Base-by-base conservation (phyloP, 2,329 filamentous ascomycete genomes). In the Neonectria faginata region DNA sequence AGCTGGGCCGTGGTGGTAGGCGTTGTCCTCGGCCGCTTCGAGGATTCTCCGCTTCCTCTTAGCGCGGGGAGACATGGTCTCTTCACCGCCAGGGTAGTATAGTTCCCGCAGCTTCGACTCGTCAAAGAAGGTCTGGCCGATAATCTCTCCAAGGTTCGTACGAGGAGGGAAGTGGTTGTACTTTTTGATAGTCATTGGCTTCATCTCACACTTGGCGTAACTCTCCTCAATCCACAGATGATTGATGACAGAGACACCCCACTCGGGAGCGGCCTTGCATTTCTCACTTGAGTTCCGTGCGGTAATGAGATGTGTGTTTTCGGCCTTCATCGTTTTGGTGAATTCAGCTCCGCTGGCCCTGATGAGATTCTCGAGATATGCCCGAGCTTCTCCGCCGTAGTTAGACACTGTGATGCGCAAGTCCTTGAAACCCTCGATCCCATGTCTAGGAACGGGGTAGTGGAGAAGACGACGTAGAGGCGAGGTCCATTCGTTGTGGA, bases 141-240 rank as follows among this genome's bases (percentile, higher is more conserved):
- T 92, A 59, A 98, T 88, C 78, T 98, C 96, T 56, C 94, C 92
- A 6, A 99, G 85, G 76, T 99, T 98, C 2, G 95, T 98, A 61
- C 94, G 88, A 11, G 87, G 86, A 16, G 96, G 96, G 70, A 98
- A 99, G 75, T 94, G 90, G 1, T 87, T 93, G 76, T 97, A 99
- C 67, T 91, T 90, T 9, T 86, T 83, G 56, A 92, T 88, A 4
- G 91, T 91, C 22, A 94, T 81, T 0, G 88, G 87, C 76, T 93
- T 91, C 62, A 91, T 82, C 74, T 92, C 86, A 82, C 94, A 97
- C 76, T 92, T 93, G 2, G 95, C 93, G 75, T 98, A 99, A 79
- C 94, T 97, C 75, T 99, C 96, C 78, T 99, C 96, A 50, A 99
- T 86, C 96, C 96, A 99, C 1, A 99, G 85, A 76, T 99, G 96